These are phyloP conservation scores for Spathaspora passalidarum DNA, from an alignment of 805 yeast species.

Conservation along the genomic window DNA sequence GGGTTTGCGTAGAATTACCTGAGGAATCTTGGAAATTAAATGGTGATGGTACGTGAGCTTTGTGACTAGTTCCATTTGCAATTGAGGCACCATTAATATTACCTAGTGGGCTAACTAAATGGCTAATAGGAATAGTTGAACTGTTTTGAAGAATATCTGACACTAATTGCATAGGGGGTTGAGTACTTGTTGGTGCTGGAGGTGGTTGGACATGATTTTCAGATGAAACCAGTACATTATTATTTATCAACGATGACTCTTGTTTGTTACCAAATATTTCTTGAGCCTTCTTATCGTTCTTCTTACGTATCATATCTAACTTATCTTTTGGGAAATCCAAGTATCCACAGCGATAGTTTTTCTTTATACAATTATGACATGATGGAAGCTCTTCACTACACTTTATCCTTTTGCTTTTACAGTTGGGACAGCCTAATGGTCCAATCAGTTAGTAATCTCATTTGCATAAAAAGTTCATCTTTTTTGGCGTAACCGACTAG, in stretches of 20 bases:
- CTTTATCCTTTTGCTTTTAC: constrained; percentile 41
- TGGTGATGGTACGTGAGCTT: background rate
- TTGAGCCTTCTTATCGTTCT: constrained; percentile 25
- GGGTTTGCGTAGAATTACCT: background rate
- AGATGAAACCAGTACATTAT: background rate
- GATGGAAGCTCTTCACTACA: constrained; percentile 43
- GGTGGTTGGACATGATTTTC: background rate
- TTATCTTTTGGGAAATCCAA: constrained; percentile 38
- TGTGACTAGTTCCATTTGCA: background rate
- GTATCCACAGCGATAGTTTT: constrained; percentile 39
- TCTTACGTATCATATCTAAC: constrained; percentile 29
- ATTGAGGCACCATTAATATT: background rate
- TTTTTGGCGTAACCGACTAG: constrained; percentile 6
- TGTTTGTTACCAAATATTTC: background rate
- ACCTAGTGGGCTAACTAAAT: background rate
- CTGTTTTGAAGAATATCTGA: constrained; percentile 3
- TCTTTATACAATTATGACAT: constrained; percentile 37
- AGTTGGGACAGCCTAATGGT: constrained; percentile 37
- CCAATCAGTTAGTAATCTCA: constrained; percentile 2
- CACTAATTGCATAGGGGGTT: constrained; percentile 3
- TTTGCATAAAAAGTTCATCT: too few species aligned
- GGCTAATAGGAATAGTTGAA: constrained; percentile 1
- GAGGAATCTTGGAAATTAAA: background rate
- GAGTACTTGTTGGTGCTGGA: constrained; percentile 1
- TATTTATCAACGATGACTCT: background rate